Conservation (phyloP, 257 asterid genomes). For the Misopates orontium region DNA sequence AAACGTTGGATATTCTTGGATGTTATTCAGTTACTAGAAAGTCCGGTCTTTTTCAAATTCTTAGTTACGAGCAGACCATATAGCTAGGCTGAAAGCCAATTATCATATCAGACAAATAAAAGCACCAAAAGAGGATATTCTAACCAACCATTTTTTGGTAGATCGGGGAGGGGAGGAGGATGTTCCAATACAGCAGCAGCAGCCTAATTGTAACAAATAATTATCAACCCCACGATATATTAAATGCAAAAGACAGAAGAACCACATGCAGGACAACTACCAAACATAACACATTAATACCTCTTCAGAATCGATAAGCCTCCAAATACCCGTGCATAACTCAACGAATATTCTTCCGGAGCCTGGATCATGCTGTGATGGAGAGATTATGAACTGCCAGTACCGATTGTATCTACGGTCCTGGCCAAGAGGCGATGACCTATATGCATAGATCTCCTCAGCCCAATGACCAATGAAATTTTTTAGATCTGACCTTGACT, state of each 20-base stretch:
- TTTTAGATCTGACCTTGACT: constrained; percentile 69
- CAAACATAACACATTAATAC: constrained; percentile 36
- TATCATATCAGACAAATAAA: not conserved
- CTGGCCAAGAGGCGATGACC: constrained; percentile 89
- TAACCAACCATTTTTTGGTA: too few species aligned
- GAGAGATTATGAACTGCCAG: constrained; percentile 78
- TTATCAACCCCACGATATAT: too few species aligned
- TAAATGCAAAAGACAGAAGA: too few species aligned
- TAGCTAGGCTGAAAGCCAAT: not conserved
- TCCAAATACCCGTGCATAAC: constrained; percentile 62
- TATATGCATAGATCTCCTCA: constrained; percentile 72
- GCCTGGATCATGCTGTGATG: constrained; percentile 78
- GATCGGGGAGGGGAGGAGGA: too few species aligned
- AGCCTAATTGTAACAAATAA: too few species aligned
- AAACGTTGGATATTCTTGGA: not conserved
- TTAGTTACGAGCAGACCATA: not conserved
- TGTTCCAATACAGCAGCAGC: too few species aligned
- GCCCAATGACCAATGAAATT: constrained; percentile 67
- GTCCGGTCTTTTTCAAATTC: too few species aligned
- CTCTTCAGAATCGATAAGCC: constrained; percentile 79
- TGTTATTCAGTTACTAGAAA: not conserved
- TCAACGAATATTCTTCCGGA: constrained; percentile 80
- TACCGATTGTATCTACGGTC: constrained; percentile 85
- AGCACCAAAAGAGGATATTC: too few species aligned
- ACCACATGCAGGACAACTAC: too few species aligned